These are phyloP conservation scores for Panicum hallii DNA, from an alignment of 202 grass and related monocot genomes.

Conservation along the genomic window DNA sequence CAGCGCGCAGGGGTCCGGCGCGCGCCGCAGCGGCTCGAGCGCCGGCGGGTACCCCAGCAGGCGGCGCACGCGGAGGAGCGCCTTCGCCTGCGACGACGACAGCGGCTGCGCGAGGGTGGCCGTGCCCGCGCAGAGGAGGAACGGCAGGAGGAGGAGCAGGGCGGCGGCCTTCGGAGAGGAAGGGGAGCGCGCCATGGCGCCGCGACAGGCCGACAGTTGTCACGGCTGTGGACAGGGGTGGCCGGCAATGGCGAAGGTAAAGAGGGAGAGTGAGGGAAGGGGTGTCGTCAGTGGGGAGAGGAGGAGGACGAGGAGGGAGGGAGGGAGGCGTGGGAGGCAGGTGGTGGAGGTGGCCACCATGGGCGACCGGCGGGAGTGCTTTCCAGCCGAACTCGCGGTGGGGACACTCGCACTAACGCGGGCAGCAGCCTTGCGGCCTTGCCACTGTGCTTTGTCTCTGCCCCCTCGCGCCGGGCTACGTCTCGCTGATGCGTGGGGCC, in stretches of 20 bases:
- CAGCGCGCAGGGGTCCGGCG: slow-evolving; percentile 63
- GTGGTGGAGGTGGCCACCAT: slow-evolving; percentile 35
- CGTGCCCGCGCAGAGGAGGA: slow-evolving; percentile 3
- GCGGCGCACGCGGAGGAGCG: slow-evolving; percentile 61
- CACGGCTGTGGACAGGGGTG: background rate
- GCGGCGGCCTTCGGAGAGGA: too few relatives aligned
- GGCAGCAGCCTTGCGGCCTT: background rate
- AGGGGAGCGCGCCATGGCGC: slow-evolving; percentile 7
- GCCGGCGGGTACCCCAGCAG: slow-evolving; percentile 57
- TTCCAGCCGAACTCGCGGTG: slow-evolving; percentile 50
- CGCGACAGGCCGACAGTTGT: too few relatives aligned
- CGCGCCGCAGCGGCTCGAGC: slow-evolving; percentile 34
- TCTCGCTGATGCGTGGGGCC: background rate
- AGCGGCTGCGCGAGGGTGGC: slow-evolving; percentile 47
- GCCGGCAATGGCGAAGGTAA: slow-evolving; percentile 11
- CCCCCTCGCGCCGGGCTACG: background rate
- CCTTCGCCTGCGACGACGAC: slow-evolving; percentile 62
- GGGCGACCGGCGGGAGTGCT: slow-evolving; percentile 35
- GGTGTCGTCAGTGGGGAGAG: background rate
- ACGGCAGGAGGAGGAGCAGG: background rate
- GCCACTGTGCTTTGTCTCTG: background rate
- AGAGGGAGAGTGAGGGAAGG: slow-evolving; percentile 5
- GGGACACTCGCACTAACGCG: slow-evolving; percentile 17
- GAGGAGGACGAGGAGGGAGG: background rate
- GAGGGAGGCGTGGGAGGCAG: background rate